A percentile compares a stretch with the other conserved stretches of the same genome.
These are phyloP conservation scores for Syncephalastrum sp. DNA, from an alignment of 371 early-diverging fungal genomes.

Conservation along the genomic window DNA sequence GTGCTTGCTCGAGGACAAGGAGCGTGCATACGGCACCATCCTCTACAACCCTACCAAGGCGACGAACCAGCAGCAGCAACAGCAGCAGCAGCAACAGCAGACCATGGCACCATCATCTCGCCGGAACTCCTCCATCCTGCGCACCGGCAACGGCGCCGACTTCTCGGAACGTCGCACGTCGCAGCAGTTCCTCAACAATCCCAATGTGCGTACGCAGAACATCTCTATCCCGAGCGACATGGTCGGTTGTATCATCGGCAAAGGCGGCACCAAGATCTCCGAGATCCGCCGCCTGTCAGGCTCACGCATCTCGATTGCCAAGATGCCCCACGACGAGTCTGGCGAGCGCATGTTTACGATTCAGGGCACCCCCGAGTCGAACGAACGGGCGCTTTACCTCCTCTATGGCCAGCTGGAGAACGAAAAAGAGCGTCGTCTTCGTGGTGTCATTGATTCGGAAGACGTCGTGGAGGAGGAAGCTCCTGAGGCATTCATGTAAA, in stretches of 20 bases:
- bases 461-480: conserved; percentile 33
- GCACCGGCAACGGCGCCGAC: conserved; percentile 33
- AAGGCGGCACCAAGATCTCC: conserved; percentile 82
- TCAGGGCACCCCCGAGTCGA: conserved; percentile 81
- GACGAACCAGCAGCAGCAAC: conserved; percentile 6
- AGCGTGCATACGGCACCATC: conserved; percentile 49
- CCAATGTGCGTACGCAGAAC: conserved; percentile 66
- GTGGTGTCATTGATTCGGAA: conserved; percentile 34
- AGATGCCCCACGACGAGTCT: conserved; percentile 70
- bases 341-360: conserved; percentile 90
- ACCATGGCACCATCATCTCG: conserved; percentile 3
- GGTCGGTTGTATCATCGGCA: conserved; percentile 88
- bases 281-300: conserved; percentile 87
- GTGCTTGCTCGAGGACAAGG: conserved; percentile 50
- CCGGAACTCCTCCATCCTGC: conserved; percentile 25
- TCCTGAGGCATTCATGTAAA: too few relatives aligned
- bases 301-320: conserved; percentile 84
- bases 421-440: conserved; percentile 80
- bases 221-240: conserved; percentile 86
- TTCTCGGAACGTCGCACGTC: conserved; percentile 24
- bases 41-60: conserved; percentile 49
- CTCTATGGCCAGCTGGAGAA: conserved; percentile 85
- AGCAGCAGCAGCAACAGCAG: conserved; percentile 10
- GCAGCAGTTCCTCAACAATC: conserved; percentile 20
- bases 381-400: conserved; percentile 86